These are phyloP conservation scores for Aspergillus fumigatus DNA, from an alignment of 2,329 filamentous ascomycete genomes.

Conservation along the genomic window DNA sequence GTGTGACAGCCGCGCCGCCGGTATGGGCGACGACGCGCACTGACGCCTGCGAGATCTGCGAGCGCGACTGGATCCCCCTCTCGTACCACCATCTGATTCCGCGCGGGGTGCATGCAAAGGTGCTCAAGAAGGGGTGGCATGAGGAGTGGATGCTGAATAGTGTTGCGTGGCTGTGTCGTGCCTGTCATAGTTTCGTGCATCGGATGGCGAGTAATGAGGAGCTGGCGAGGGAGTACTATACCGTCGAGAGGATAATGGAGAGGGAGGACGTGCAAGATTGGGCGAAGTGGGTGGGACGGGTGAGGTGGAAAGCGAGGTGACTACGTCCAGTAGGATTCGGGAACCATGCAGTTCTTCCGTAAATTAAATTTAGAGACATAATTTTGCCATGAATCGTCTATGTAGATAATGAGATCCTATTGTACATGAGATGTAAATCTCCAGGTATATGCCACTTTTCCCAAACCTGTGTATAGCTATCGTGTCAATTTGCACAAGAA, in stretches of 20 bases:
- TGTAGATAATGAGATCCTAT: slow-evolving; percentile 7
- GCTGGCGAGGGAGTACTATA: slow-evolving; percentile 67
- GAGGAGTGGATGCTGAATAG: slow-evolving; percentile 68
- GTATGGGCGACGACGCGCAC: slow-evolving; percentile 56
- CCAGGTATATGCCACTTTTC: background rate
- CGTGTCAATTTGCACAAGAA: slow-evolving; percentile 1
- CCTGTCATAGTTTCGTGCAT: slow-evolving; percentile 81
- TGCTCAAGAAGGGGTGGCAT: slow-evolving; percentile 74
- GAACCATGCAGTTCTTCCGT: background rate
- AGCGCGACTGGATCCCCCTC: slow-evolving; percentile 66
- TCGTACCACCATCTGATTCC: slow-evolving; percentile 86
- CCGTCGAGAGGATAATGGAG: slow-evolving; percentile 64
- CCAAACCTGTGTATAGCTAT: background rate
- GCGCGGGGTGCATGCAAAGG: slow-evolving; percentile 70
- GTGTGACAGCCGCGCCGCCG: slow-evolving; percentile 59
- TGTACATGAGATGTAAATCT: slow-evolving; percentile 5
- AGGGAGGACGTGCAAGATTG: slow-evolving; percentile 69
- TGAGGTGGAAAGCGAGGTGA: slow-evolving; percentile 67
- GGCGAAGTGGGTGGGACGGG: slow-evolving; percentile 65
- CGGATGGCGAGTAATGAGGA: slow-evolving; percentile 71
- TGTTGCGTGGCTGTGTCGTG: slow-evolving; percentile 81
- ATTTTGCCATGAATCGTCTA: slow-evolving; percentile 1
- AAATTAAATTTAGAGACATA: background rate
- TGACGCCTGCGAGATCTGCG: slow-evolving; percentile 69
- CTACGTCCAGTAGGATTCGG: too few species aligned